These are phyloP conservation scores for Auricularia sp. DNA, from an alignment of 768 basidiomycete genomes.

Conservation along the genomic window DNA sequence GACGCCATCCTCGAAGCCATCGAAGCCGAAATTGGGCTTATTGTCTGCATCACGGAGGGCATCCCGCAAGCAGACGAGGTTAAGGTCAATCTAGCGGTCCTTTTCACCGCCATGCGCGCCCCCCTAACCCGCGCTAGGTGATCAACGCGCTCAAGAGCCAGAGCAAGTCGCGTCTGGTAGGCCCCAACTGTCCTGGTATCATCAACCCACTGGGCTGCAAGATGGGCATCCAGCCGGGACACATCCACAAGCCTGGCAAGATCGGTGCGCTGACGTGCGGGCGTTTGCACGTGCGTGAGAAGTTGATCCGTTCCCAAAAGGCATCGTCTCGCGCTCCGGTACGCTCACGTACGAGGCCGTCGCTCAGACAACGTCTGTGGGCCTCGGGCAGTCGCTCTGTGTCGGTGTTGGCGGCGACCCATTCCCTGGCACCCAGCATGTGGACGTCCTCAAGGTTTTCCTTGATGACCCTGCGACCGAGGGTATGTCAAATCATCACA, in stretches of 20 bases:
- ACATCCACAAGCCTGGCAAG: constrained; percentile 93
- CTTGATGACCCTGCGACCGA: constrained; percentile 89
- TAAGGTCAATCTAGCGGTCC: constrained; percentile 38
- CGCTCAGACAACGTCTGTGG: constrained; percentile 90
- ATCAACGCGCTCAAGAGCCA: constrained; percentile 91
- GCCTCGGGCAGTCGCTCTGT: constrained; percentile 92
- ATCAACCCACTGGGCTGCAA: constrained; percentile 97
- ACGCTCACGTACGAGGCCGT: constrained; percentile 98
- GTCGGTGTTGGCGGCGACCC: constrained; percentile 97
- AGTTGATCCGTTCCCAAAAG: constrained; percentile 25
- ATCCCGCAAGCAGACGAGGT: constrained; percentile 98
- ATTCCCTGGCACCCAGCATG: constrained; percentile 90
- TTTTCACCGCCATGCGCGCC: background rate
- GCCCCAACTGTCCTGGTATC: constrained; percentile 97
- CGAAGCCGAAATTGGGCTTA: constrained; percentile 93
- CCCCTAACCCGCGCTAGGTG: constrained; percentile 38
- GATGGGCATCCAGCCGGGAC: constrained; percentile 97
- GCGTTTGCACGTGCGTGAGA: background rate
- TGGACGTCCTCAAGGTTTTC: constrained; percentile 94
- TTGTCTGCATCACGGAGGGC: constrained; percentile 98
- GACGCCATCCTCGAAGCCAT: constrained; percentile 99
- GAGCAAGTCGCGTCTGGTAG: constrained; percentile 89
- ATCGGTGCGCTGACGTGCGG: constrained; percentile 52
- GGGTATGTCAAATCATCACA: constrained; percentile 35
- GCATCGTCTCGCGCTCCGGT: constrained; percentile 90